phyloP scores from a whole-genome alignment of 1,284 basidiomycete genomes.

The Omphalotus olearius region DNA sequence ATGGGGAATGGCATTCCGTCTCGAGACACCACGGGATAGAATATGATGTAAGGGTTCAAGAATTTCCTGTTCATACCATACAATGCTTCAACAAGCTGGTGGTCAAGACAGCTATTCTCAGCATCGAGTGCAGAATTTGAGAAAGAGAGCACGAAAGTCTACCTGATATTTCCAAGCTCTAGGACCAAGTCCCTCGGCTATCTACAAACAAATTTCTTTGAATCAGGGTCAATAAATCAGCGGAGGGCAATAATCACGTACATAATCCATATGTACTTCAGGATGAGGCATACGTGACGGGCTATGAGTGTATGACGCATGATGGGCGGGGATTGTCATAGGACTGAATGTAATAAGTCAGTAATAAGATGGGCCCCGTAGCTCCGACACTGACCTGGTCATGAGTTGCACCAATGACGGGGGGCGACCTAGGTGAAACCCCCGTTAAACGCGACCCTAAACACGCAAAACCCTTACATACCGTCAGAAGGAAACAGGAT shows the following conservation, averaged over 20 bases:
- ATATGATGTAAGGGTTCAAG: constrained; percentile 71
- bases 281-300: constrained; percentile 69
- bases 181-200: constrained; percentile 63
- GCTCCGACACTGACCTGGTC: constrained; percentile 38
- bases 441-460: not conserved
- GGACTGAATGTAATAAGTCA: constrained; percentile 34
- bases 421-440: constrained; percentile 38
- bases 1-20: constrained; percentile 76
- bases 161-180: constrained; percentile 73
- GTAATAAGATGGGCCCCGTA: not conserved
- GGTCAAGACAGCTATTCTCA: constrained; percentile 1
- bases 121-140: not conserved
- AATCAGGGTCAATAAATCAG: constrained; percentile 7
- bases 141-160: constrained; percentile 19
- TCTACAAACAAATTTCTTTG: constrained; percentile 23
- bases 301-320: constrained; percentile 35
- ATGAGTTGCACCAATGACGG: constrained; percentile 67
- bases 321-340: constrained; percentile 43
- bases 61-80: constrained; percentile 77
- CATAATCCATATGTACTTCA: constrained; percentile 79
- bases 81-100: constrained; percentile 65
- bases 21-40: constrained; percentile 68
- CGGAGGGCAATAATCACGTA: constrained; percentile 22
- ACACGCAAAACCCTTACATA: constrained; percentile 15
- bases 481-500: constrained; percentile 63